Evolutionary conservation across 1,284 basidiomycete genomes (phyloP), one percentile per base, ranked within the genome.

Genomic region (Tylopilus sp.): DNA sequence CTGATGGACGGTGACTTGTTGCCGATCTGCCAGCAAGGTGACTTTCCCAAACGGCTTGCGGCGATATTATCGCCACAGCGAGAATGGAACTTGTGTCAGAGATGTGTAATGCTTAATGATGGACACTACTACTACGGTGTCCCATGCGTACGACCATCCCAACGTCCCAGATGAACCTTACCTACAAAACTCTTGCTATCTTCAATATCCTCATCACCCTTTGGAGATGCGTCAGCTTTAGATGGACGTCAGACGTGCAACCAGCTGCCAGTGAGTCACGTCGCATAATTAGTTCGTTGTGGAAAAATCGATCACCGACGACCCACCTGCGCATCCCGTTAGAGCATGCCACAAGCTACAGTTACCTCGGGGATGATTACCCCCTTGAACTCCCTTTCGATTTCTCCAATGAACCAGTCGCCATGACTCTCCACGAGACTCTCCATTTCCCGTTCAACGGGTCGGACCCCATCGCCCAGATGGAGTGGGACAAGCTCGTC

Each of bases 371-470:
- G 11, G 19, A 40, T 4, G 52, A 57, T 10, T 57, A 58, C 26
- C 56, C 52, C 1, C 25, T 52, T 2, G 36, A 59, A 35, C 57
- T 57, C 7, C 46, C 57, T 11, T 28, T 54, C 10, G n/a, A 8
- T 13, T 4, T 14, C 31, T 28, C 33, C n/a, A 19, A 41, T 20
- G 8, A 3, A 13, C 52, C 47, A 22, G 50, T 48, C 43, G 54
- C 55, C 29, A 52, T 57, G 25, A 52, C 50, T 14, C 47, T 59
- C 3, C 59, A 61, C 32, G 57, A 59, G 43, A 58, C 46, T 4
- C 28, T 49, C 43, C 50, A 58, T 14, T 32, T 61, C n/a, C 35
- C 42, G 7, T 14, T 58, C 46, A 61, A 59, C 36, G 7, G 15
- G 26, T 33, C 57, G 3, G 57, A 57, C 13, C 33, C 45, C 11